phyloP scores from a whole-genome alignment of 768 basidiomycete species.

The Russula compacta region DNA sequence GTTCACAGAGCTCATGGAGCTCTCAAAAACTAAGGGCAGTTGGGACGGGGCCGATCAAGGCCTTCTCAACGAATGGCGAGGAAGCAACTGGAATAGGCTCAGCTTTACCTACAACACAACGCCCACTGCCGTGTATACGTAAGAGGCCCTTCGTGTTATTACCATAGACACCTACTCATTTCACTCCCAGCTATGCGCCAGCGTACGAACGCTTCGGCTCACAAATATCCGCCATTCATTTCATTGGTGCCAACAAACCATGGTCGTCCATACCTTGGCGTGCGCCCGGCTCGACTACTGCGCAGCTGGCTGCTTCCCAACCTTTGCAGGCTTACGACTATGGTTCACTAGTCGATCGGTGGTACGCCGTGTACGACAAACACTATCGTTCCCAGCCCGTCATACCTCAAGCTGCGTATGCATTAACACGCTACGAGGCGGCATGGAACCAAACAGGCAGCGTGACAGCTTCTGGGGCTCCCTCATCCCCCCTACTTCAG shows the following conservation, averaged over 20 bases:
- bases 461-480: constrained; percentile 33
- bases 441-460: constrained; percentile 56
- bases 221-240: constrained; percentile 80
- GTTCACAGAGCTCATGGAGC: constrained; percentile 60
- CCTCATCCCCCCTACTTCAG: background rate
- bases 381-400: constrained; percentile 61
- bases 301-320: constrained; percentile 27
- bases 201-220: constrained; percentile 92
- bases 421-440: constrained; percentile 57
- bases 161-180: background rate
- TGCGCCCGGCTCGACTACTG: constrained; percentile 40
- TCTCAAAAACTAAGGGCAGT: constrained; percentile 71
- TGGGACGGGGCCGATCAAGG: constrained; percentile 99
- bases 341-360: constrained; percentile 73
- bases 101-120: constrained; percentile 99
- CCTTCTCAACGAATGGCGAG: constrained; percentile 91
- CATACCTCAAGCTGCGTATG: constrained; percentile 41
- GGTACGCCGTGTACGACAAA: constrained; percentile 85
- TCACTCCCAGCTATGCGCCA: constrained; percentile 71
- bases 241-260: constrained; percentile 94
- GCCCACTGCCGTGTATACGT: constrained; percentile 95
- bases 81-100: constrained; percentile 79
- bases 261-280: constrained; percentile 75
- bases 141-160: constrained; percentile 29
- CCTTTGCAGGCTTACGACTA: constrained; percentile 61